A percentile compares a stretch with the other conserved stretches of the same genome.
These are phyloP conservation scores for Cladosporium sp. DNA, from an alignment of 2,329 filamentous ascomycete species.

Conservation along the genomic window DNA sequence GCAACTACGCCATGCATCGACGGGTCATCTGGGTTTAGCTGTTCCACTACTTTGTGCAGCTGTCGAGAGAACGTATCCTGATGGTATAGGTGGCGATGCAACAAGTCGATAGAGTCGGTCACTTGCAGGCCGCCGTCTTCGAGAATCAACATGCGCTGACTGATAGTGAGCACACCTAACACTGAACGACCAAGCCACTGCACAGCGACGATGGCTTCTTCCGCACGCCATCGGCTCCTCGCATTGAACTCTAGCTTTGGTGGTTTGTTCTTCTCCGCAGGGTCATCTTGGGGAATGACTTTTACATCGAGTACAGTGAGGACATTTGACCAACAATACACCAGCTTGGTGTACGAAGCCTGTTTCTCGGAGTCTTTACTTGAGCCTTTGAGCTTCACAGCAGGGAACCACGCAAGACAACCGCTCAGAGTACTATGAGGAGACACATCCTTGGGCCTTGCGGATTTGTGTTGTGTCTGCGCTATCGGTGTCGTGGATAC, in stretches of 20 bases:
- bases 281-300: constrained; percentile 54
- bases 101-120: constrained; percentile 89
- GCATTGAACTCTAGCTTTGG: constrained; percentile 74
- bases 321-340: constrained; percentile 99
- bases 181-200: constrained; percentile 97
- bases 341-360: constrained; percentile 78
- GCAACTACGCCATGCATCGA: constrained; percentile 95
- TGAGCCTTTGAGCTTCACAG: constrained; percentile 79
- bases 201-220: constrained; percentile 91
- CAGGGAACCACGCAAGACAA: constrained; percentile 94
- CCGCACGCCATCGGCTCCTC: constrained; percentile 84
- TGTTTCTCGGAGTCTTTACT: constrained; percentile 53
- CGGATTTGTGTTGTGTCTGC: constrained; percentile 92
- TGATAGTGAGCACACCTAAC: constrained; percentile 85
- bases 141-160: constrained; percentile 84
- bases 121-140: constrained; percentile 86
- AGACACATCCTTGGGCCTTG: constrained; percentile 83
- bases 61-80: constrained; percentile 85
- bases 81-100: constrained; percentile 90
- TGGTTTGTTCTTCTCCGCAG: constrained; percentile 70
- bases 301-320: constrained; percentile 87
- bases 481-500: constrained; percentile 95
- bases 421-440: constrained; percentile 90
- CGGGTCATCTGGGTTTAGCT: constrained; percentile 77
- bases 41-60: constrained; percentile 77